Base-by-base conservation (phyloP, 129 eudicot species). In the Arctium minus region DNA sequence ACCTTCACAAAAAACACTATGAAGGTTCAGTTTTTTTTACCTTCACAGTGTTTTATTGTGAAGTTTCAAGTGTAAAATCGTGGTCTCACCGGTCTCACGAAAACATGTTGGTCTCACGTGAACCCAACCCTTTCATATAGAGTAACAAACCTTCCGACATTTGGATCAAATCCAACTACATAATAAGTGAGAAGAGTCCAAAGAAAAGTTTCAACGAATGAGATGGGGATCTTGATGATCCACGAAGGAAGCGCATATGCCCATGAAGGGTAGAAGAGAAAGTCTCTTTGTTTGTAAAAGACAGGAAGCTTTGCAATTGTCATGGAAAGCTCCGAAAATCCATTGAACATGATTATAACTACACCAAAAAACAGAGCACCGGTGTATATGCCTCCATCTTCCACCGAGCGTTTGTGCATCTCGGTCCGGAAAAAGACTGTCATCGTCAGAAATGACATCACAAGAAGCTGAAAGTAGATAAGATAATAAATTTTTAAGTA, bases 281-380 rank as follows among this genome's bases (percentile, higher is more conserved):
- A 90, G 82, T 94, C 90, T 30, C 98, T 82, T 81, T 94, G 98
- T 83, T 94, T 94, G 79, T 86, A 94, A 40, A 89, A 94, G 29
- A 90, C 93, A 0, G 98, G 97, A 86, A 92, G 97, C 81, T 90
- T 94, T 27, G 82, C 83, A 42, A 92, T 94, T 2, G 95, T 94
- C 94, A 94, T 87, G 75, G 97, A 78, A 53, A 94, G 44, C 88
- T 94, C 98, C 7, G 97, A 72, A 81, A 33, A 33, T 33, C 36
- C 36, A 33, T 33, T 33, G 3, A 33, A 33, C 36, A 33, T 33
- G 36, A 33, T 33, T 33, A 33, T 33, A 33, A 33, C 36, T 33
- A 33, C 36, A 33, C 36, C 36, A 33, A 33, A 33, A 33, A 33
- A 33, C 36, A 33, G 36, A 33, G 36, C 36, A 33, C 36, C 36